A percentile compares a stretch with the other conserved stretches of the same genome.
Evolutionary conservation across 140 eudicot species (phyloP).

Genomic region (Stevia rebaudiana): DNA sequence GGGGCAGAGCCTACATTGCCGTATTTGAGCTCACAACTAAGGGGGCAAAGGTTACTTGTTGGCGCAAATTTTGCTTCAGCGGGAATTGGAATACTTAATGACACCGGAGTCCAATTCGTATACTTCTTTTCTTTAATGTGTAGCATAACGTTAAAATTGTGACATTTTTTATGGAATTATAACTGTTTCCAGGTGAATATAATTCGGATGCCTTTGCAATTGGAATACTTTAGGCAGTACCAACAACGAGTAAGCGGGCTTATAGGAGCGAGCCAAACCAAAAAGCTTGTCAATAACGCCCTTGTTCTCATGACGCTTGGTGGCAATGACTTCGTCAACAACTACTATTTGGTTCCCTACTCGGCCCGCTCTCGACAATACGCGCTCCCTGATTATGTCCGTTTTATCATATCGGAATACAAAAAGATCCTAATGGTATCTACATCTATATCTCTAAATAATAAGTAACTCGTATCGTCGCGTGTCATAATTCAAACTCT

Average conservation of each 20-base stretch:
- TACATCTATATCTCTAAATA: no score
- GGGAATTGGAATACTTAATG: constrained; percentile 55
- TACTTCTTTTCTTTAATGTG: not conserved
- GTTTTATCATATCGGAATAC: constrained; percentile 41
- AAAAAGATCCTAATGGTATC: constrained; percentile 38
- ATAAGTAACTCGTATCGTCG: no score
- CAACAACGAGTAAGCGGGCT: constrained; percentile 38
- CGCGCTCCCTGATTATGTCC: constrained; percentile 32
- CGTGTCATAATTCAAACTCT: no score
- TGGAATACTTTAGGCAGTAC: constrained; percentile 44
- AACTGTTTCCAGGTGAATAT: constrained; percentile 29
- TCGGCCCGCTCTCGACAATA: constrained; percentile 37
- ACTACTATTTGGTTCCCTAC: constrained; percentile 44
- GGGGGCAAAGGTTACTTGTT: constrained; percentile 35
- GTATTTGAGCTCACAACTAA: constrained; percentile 40
- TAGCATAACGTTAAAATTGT: not conserved
- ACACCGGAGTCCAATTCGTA: constrained; percentile 45
- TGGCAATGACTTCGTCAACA: constrained; percentile 57
- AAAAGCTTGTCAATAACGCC: constrained; percentile 36
- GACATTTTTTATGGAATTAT: not conserved
- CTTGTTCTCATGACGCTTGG: constrained; percentile 51
- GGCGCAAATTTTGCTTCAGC: constrained; percentile 59
- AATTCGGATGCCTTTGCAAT: constrained; percentile 32
- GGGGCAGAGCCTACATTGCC: constrained; percentile 39
- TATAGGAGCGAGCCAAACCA: constrained; percentile 33